Conservation (phyloP, 805 yeast genomes). For the Geotrichum ghanense region DNA sequence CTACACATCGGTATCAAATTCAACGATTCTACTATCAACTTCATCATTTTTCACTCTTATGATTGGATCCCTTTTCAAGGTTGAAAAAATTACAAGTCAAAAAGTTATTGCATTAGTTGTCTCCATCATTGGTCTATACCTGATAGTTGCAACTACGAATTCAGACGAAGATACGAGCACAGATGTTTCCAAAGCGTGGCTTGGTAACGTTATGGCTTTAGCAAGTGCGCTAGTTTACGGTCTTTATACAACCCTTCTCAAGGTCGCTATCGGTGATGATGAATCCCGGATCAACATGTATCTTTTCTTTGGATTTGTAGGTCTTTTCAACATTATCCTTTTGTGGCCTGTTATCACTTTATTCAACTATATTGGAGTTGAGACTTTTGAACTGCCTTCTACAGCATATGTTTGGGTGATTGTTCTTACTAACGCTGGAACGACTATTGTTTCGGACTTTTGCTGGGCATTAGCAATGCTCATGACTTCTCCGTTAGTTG, state of each 20-base stretch:
- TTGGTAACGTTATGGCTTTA: slow-evolving; percentile 75
- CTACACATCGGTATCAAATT: slow-evolving; percentile 88
- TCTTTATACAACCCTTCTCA: slow-evolving; percentile 74
- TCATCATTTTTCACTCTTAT: slow-evolving; percentile 86
- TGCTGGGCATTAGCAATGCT: slow-evolving; percentile 96
- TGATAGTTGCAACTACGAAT: slow-evolving; percentile 50
- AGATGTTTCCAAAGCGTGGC: slow-evolving; percentile 27
- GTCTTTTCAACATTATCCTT: slow-evolving; percentile 60
- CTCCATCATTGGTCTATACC: slow-evolving; percentile 60
- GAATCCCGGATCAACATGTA: slow-evolving; percentile 75
- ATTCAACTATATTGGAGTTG: slow-evolving; percentile 53
- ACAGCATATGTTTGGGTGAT: slow-evolving; percentile 39
- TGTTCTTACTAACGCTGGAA: slow-evolving; percentile 52
- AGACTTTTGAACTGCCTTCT: slow-evolving; percentile 61
- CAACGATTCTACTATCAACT: slow-evolving; percentile 85
- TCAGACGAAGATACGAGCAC: slow-evolving; percentile 18
- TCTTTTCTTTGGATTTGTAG: slow-evolving; percentile 90
- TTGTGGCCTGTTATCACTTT: slow-evolving; percentile 76
- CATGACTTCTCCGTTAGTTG: slow-evolving; percentile 86
- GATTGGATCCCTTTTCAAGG: slow-evolving; percentile 60
- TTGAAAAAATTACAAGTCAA: slow-evolving; percentile 53
- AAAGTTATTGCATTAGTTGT: slow-evolving; percentile 62
- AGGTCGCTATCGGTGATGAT: slow-evolving; percentile 48
- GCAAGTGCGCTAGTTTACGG: slow-evolving; percentile 87
- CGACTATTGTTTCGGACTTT: slow-evolving; percentile 80